Base-by-base conservation (phyloP, 2,329 filamentous ascomycete genomes). In the Penicillium brasilianum region DNA sequence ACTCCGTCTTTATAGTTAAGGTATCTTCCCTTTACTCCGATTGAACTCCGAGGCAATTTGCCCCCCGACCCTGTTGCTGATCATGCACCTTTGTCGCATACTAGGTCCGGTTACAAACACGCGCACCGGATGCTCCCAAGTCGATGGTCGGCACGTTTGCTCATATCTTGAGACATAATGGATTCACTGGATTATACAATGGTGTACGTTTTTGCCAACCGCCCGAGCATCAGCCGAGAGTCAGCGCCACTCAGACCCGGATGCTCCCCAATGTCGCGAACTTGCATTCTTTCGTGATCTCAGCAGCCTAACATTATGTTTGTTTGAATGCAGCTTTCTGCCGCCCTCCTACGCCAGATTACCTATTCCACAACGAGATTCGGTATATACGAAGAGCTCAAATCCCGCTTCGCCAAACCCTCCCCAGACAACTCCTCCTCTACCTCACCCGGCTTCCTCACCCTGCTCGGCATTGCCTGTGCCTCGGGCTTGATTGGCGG, bases 281-380 rank as follows among this genome's bases (percentile, higher is more conserved):
- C 11, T 34, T 20, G 9, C 30, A 6, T 20, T 32, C 3, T 48
- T 48, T 49, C 44, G 2, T 18, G 32, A 44, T 57, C 36, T 51
- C 63, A 55, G 61, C 43, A 10, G 44, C 20, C 36, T 20, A 32
- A 43, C 39, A 25, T 62, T 61, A 58, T 53, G 16, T 37, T 41
- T 51, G 41, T n/a, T 25, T 54, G 37, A 50, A 20, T 68, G 55
- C 70, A 88, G 80, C 88, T 98, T 61, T 96, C 93, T 2, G 95
- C 95, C 68, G 95, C 93, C 59, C 86, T 98, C 52, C 85, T 98
- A 60, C 93, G 95, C 66, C 95, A 98, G 81, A 85, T 93, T 69
- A 98, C 95, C 61, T 99, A 99, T 82, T 95, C 91, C 61, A 99
- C 95, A 54, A 95, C 93, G 39, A 92, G 95, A 52, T 99, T 99